A percentile compares a stretch with the other conserved stretches of the same genome.
These are phyloP conservation scores for Plasmodium coatneyi DNA, from an alignment of 169 alveolate genomes.

Conservation along the genomic window DNA sequence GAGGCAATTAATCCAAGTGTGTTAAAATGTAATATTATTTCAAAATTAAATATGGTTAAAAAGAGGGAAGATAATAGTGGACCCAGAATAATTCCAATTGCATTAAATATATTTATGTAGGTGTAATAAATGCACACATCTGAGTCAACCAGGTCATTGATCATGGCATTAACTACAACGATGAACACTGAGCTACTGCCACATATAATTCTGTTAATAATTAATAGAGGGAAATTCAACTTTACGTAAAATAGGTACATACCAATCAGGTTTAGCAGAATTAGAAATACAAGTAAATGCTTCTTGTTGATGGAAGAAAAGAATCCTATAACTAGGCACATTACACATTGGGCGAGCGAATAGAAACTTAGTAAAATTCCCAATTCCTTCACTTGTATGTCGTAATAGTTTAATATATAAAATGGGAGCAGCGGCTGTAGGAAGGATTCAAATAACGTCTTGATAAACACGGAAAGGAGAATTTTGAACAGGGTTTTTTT, in stretches of 20 bases:
- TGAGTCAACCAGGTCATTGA: constrained; percentile 65
- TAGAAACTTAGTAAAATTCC: constrained; percentile 69
- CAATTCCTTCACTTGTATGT: constrained; percentile 69
- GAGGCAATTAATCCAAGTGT: constrained; percentile 63
- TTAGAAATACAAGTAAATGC: constrained; percentile 51
- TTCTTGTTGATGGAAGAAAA: constrained; percentile 64
- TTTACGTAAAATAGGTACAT: constrained; percentile 67
- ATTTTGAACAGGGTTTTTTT: constrained; percentile 73
- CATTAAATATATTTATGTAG: constrained; percentile 72
- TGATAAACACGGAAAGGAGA: constrained; percentile 67
- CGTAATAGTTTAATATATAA: constrained; percentile 61
- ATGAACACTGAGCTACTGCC: constrained; percentile 75
- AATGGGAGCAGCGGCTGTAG: constrained; percentile 68
- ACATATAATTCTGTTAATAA: constrained; percentile 68
- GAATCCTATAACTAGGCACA: constrained; percentile 69
- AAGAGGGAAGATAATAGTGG: constrained; percentile 70
- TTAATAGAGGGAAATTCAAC: constrained; percentile 43
- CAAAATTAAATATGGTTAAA: constrained; percentile 62
- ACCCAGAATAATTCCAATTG: constrained; percentile 70
- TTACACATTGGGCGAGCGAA: constrained; percentile 74
- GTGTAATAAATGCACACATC: constrained; percentile 68
- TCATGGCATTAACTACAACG: constrained; percentile 72
- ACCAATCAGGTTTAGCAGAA: constrained; percentile 58
- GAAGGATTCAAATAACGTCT: constrained; percentile 72
- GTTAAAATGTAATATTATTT: constrained; percentile 62